Conservation (phyloP, 2,329 filamentous ascomycete species). For the Zopfia rhizophila region DNA sequence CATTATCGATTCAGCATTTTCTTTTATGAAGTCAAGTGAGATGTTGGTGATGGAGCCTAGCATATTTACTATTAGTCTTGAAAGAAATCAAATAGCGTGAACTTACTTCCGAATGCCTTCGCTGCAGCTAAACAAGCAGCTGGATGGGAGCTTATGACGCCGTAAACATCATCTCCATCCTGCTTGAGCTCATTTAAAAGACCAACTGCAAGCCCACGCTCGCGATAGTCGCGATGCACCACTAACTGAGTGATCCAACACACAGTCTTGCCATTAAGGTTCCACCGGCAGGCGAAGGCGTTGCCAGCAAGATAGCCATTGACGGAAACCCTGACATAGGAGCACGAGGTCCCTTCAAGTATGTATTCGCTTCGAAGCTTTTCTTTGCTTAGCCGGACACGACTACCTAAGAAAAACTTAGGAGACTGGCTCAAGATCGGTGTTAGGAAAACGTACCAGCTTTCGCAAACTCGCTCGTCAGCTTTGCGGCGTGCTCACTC, state of each 20-base stretch:
- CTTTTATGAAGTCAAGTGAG: slow-evolving; percentile 37
- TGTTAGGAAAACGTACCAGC: slow-evolving; percentile 12
- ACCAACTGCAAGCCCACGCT: slow-evolving; percentile 47
- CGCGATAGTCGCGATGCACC: slow-evolving; percentile 48
- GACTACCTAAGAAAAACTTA: slow-evolving; percentile 23
- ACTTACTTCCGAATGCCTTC: slow-evolving; percentile 43
- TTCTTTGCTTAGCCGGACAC: slow-evolving; percentile 30
- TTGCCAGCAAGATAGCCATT: slow-evolving; percentile 47
- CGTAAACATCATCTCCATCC: slow-evolving; percentile 47
- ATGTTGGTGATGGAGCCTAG: slow-evolving; percentile 32
- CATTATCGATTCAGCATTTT: slow-evolving; percentile 46
- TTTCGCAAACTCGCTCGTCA: slow-evolving; percentile 7
- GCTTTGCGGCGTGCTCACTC: slow-evolving; percentile 3
- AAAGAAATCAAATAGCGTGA: slow-evolving; percentile 10
- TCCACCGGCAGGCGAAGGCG: slow-evolving; percentile 52
- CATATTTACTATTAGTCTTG: slow-evolving; percentile 21
- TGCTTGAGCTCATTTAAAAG: slow-evolving; percentile 45
- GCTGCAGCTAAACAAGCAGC: slow-evolving; percentile 47
- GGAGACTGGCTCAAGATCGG: no score
- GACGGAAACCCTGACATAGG: slow-evolving; percentile 46
- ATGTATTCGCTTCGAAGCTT: slow-evolving; percentile 36
- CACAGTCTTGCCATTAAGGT: slow-evolving; percentile 38
- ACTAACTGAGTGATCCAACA: slow-evolving; percentile 58
- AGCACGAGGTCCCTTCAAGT: slow-evolving; percentile 33
- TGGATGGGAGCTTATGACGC: slow-evolving; percentile 55